Base-by-base conservation (phyloP, 345 rosid genomes). In the Turnera subulata region DNA sequence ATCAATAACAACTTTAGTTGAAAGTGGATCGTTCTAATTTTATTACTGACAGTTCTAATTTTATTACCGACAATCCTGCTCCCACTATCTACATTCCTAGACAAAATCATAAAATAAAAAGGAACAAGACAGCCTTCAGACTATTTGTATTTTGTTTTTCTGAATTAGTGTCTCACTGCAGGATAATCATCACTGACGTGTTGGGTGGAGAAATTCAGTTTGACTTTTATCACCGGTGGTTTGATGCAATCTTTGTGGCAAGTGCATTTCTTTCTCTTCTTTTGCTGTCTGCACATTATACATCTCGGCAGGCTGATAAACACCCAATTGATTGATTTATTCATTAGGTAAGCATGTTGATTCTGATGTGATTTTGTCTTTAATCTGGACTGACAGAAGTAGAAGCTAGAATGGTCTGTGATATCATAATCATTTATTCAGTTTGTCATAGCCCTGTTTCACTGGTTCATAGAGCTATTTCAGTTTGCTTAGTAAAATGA, bases 141-240 rank as follows among this genome's bases (percentile, higher is more conserved):
- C n/a, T n/a, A n/a, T n/a, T n/a, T n/a, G n/a, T n/a, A n/a, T n/a
- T 52, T 48, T 6, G 39, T 47, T 46, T 61, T 55, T 43, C 45
- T 63, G 59, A 66, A 37, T 16, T 73, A 50, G 14, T 65, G 17
- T 59, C 20, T 53, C 16, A 56, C 76, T 80, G 71, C 96, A 90
- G 99, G 85, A 69, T 83, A 62, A 90, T 90, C 59, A 90, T 90
- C 80, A 94, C 95, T 21, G 94, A 82, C 59, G 99, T 94, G 44
- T 59, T 93, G 73, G 99, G 97, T 11, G 97, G 96, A 65, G 99
- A 93, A 60, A 90, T 90, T 69, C 99, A 90, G 76, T 90, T 93
- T 53, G 99, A 87, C 75, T 90, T 90, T 73, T 93, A 90, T 78
- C 97, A 93, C 61, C 78, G 94, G 58, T 93, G 96, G 97, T 89